These are phyloP conservation scores for Nyctanthes arbortristis DNA, from an alignment of 257 asterid genomes.

Conservation along the genomic window DNA sequence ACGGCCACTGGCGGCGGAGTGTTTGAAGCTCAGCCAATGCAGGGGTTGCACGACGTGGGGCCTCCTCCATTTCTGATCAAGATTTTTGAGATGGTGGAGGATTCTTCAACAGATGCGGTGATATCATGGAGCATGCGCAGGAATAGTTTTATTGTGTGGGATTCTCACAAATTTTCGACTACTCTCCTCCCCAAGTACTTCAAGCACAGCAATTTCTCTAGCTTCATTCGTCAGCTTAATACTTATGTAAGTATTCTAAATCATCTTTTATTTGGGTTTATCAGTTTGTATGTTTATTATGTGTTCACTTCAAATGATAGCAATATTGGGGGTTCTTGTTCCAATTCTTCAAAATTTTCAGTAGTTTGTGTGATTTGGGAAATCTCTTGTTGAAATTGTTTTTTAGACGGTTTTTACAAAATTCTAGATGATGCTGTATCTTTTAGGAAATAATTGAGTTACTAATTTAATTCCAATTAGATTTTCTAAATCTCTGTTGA, in stretches of 20 bases:
- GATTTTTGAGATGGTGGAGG: constrained; percentile 90
- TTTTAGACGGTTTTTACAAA: neutral
- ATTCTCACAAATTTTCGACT: constrained; percentile 54
- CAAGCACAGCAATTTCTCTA: constrained; percentile 91
- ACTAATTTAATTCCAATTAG: no score
- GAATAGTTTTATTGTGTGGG: constrained; percentile 52
- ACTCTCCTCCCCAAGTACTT: constrained; percentile 77
- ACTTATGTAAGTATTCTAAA: constrained; percentile 70
- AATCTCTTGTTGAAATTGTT: neutral
- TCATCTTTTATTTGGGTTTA: neutral
- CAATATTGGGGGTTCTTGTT: neutral
- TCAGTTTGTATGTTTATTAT: neutral
- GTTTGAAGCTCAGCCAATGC: constrained; percentile 67
- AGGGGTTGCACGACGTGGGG: constrained; percentile 76
- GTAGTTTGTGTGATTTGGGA: neutral
- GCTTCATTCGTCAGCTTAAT: constrained; percentile 96
- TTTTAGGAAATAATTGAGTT: no score
- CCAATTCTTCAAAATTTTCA: neutral
- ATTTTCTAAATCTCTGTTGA: constrained; percentile 10
- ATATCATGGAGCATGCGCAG: constrained; percentile 75
- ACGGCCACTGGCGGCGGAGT: neutral
- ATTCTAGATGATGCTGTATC: neutral
- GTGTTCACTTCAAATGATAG: neutral
- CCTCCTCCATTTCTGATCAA: constrained; percentile 89
- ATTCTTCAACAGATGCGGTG: constrained; percentile 71